Conservation (phyloP, 1,139 yeast genomes). For the Yamadazyma buinensis region DNA sequence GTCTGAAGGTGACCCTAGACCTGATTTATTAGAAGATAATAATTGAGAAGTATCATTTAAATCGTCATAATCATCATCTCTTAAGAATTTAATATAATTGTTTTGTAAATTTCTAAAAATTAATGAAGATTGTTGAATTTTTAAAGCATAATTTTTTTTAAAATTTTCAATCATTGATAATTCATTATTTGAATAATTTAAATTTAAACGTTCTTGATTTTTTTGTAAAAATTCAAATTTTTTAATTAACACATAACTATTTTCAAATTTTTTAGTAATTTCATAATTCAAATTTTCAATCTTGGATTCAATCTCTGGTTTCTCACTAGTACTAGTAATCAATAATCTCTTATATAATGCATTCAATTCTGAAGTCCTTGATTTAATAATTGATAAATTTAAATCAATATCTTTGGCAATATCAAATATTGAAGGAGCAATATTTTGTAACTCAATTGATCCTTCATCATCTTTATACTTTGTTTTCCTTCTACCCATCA, state of each 20-base stretch:
- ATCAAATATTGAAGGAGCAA: constrained; percentile 80
- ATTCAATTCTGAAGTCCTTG: constrained; percentile 54
- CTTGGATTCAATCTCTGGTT: constrained; percentile 56
- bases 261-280: constrained; percentile 70
- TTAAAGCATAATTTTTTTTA: constrained; percentile 79
- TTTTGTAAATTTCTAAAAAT: constrained; percentile 84
- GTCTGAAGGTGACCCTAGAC: background rate
- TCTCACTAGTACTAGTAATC: constrained; percentile 81
- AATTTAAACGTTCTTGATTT: constrained; percentile 29
- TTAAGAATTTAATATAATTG: constrained; percentile 72
- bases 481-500: constrained; percentile 27
- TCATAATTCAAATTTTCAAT: constrained; percentile 75
- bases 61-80: constrained; percentile 62
- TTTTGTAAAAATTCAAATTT: constrained; percentile 52
- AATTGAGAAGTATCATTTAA: constrained; percentile 11
- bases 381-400: constrained; percentile 45
- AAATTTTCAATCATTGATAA: constrained; percentile 69
- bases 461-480: constrained; percentile 16
- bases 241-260: constrained; percentile 73
- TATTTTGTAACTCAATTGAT: constrained; percentile 43
- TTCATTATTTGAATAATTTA: constrained; percentile 46
- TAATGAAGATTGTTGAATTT: constrained; percentile 75
- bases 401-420: constrained; percentile 70
- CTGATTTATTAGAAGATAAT: background rate
- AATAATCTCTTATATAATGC: constrained; percentile 75